These are phyloP conservation scores for Leccinum sublutescens DNA, from an alignment of 768 basidiomycete genomes.

Conservation along the genomic window DNA sequence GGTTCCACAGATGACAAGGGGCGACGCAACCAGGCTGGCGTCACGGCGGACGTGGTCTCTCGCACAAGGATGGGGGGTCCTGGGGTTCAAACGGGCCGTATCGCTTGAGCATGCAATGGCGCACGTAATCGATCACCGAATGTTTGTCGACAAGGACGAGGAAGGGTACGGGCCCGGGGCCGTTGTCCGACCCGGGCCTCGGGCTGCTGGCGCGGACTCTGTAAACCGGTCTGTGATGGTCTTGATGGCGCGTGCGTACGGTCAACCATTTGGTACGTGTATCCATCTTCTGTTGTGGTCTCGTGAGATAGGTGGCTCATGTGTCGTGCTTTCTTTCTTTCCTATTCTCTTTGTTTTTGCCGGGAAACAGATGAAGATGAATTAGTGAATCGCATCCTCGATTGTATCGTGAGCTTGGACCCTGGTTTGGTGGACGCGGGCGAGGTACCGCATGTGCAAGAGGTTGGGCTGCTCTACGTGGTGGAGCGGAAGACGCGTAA, in stretches of 20 bases:
- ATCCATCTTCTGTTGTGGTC: background rate
- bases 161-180: background rate
- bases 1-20: slow-evolving; percentile 1
- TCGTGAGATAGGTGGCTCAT: background rate
- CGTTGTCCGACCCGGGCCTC: slow-evolving; percentile 2
- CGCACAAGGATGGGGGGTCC: background rate
- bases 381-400: slow-evolving; percentile 7
- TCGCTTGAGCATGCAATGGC: background rate
- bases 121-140: slow-evolving; percentile 2
- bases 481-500: slow-evolving; percentile 3
- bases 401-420: slow-evolving; percentile 6
- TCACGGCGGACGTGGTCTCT: slow-evolving; percentile 3
- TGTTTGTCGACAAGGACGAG: background rate
- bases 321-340: background rate
- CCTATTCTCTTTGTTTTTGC: background rate
- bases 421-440: background rate
- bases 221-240: slow-evolving; percentile 8
- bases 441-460: slow-evolving; percentile 3
- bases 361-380: slow-evolving; percentile 8
- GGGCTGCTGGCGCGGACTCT: background rate
- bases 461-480: slow-evolving; percentile 13
- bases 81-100: background rate
- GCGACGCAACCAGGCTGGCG: background rate
- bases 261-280: slow-evolving; percentile 15
- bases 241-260: background rate